Evolutionary conservation across 306 rosid species (phyloP), one percentile per base, ranked within the genome.

Genomic region (Castanea crenata): DNA sequence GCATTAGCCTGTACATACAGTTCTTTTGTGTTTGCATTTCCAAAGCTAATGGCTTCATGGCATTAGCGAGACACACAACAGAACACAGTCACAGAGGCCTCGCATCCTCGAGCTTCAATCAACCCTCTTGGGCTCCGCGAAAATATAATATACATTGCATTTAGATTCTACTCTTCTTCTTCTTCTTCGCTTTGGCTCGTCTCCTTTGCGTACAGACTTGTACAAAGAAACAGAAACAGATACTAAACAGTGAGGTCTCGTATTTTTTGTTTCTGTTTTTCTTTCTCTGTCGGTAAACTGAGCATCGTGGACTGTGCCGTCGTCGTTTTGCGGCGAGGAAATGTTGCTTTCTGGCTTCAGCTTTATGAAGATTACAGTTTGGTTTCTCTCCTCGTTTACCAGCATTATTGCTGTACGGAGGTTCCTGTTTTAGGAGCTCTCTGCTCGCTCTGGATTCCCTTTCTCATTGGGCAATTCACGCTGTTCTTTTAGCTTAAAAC

Each of bases 271-370:
- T 41, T 74, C 32, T 61, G 1, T 83, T 67, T 35, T 44, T 34
- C 52, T 58, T 38, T 68, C 74, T 62, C 21, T 69, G 32, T 52
- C n/a, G 69, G 0, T 18, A 2, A 41, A 41, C n/a, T 32, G 31
- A 62, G 77, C 18, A 21, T 3, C 25, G 44, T 5, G 51, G 80
- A 76, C 80, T 62, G 75, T 77, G 72, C 84, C 79, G 12, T 78
- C 85, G 69, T 87, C 78, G 86, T 80, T 88, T 83, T 80, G 73
- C 51, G 52, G 25, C 72, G 76, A 86, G 23, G 74, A 19, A 0
- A 20, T 31, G 88, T 85, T 85, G 86, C 88, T 86, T 81, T 86
- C 86, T 31, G 49, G 44, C 27, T 63, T 79, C 85, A 81, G 83
- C 72, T 35, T 67, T 35, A 67, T 19, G 52, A 12, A 34, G 3